Percentiles rank a stretch among this genome's conserved stretches.
phyloP scores from a whole-genome alignment of 495 filamentous ascomycete genomes.

The Aspergillus ellipticus region DNA sequence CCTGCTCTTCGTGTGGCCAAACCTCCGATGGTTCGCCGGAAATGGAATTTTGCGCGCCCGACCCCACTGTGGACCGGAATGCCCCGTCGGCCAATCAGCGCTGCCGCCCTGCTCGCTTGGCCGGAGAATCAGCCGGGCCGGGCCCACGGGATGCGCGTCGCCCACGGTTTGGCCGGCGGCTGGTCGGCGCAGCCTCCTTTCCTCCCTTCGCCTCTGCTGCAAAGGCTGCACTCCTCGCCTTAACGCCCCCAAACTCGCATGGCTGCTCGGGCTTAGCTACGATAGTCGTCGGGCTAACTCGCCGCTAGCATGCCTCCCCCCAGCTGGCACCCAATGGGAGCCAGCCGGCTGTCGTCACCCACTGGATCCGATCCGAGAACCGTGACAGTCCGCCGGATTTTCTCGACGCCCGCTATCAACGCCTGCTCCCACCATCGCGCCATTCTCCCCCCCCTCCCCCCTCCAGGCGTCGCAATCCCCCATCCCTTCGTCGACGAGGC shows the following conservation, averaged over 20 bases:
- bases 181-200: background rate
- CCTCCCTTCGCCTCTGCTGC: no score
- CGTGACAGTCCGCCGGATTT: slow-evolving; percentile 2
- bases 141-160: background rate
- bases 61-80: background rate
- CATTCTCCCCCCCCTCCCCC: background rate
- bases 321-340: background rate
- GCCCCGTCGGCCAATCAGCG: background rate
- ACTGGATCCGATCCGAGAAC: background rate
- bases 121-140: background rate
- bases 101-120: background rate
- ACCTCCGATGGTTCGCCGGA: background rate
- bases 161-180: no score
- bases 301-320: background rate
- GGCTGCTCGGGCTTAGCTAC: background rate
- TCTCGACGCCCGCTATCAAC: background rate
- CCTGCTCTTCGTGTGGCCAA: no score
- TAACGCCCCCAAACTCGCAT: background rate
- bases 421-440: background rate
- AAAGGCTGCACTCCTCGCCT: no score
- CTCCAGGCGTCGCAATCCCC: background rate
- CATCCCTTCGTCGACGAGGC: background rate
- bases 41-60: background rate
- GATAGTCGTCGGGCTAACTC: background rate
- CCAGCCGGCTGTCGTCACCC: background rate